Percentiles rank a stretch among this genome's conserved stretches.
These are phyloP conservation scores for Inonotus obliquus DNA, from an alignment of 1,284 basidiomycete species.

Conservation along the genomic window DNA sequence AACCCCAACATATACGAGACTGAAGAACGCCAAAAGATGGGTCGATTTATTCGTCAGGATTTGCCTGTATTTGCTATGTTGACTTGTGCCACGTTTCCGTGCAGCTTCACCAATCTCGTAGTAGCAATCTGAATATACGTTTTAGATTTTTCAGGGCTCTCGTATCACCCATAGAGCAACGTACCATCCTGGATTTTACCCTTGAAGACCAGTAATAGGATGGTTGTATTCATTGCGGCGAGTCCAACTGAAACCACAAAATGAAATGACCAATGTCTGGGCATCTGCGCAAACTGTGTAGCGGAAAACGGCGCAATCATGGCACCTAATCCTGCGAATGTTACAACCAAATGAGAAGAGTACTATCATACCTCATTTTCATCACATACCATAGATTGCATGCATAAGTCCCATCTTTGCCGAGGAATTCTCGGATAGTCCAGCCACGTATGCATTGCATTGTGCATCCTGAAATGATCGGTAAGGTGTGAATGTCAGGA, in stretches of 20 bases:
- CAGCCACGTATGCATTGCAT: constrained; percentile 52
- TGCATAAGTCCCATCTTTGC: constrained; percentile 53
- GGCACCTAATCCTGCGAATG: constrained; percentile 42
- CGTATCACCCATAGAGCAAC: constrained; percentile 43
- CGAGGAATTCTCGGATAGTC: constrained; percentile 37
- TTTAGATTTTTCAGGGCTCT: constrained; percentile 33
- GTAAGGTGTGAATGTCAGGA: background rate
- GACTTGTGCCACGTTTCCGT: background rate
- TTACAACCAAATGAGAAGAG: background rate
- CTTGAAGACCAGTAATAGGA: constrained; percentile 44
- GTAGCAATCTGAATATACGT: background rate
- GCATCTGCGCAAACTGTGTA: constrained; percentile 53
- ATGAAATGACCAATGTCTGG: constrained; percentile 53
- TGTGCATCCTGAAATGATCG: constrained; percentile 45
- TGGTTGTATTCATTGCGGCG: constrained; percentile 40
- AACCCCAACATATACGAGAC: constrained; percentile 61
- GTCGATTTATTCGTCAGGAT: constrained; percentile 49
- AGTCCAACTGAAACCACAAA: constrained; percentile 58
- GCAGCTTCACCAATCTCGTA: background rate
- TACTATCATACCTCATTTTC: background rate
- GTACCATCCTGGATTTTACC: background rate
- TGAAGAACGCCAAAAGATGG: constrained; percentile 55
- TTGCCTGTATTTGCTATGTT: constrained; percentile 37
- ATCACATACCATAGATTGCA: constrained; percentile 41
- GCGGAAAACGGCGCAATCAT: constrained; percentile 55